These are phyloP conservation scores for Tetrahymena malaccensis DNA, from an alignment of 73 alveolate genomes.

Conservation along the genomic window DNA sequence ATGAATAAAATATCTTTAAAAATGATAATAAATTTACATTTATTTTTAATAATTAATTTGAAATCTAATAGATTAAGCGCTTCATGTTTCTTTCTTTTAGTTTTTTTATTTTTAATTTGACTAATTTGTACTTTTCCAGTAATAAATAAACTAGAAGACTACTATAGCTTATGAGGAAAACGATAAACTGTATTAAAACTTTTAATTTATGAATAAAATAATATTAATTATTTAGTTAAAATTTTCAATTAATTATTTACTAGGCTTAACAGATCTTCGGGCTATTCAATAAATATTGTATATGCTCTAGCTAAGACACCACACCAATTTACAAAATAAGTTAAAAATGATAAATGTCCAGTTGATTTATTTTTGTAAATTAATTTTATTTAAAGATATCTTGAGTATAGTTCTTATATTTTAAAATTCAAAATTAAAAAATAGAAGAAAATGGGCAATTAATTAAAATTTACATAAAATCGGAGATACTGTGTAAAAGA, in stretches of 20 bases:
- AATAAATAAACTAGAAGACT: background rate
- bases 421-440: background rate
- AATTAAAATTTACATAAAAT: background rate
- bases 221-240: background rate
- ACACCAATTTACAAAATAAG: background rate
- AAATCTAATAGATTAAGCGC: too few species aligned
- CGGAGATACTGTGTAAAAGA: background rate
- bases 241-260: background rate
- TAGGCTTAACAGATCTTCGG: background rate
- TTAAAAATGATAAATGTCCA: background rate
- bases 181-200: background rate
- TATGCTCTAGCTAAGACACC: background rate
- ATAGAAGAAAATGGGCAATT: background rate
- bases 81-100: background rate
- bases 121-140: background rate
- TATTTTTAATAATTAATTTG: too few species aligned
- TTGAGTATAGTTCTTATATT: background rate
- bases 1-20: too few species aligned
- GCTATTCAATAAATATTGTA: background rate
- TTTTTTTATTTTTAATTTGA: background rate
- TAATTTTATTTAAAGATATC: background rate
- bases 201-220: background rate
- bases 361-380: background rate
- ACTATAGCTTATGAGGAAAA: background rate
- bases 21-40: background rate